phyloP scores from a whole-genome alignment of 2,329 filamentous ascomycete species.

The Hirsutella minnesotensis region DNA sequence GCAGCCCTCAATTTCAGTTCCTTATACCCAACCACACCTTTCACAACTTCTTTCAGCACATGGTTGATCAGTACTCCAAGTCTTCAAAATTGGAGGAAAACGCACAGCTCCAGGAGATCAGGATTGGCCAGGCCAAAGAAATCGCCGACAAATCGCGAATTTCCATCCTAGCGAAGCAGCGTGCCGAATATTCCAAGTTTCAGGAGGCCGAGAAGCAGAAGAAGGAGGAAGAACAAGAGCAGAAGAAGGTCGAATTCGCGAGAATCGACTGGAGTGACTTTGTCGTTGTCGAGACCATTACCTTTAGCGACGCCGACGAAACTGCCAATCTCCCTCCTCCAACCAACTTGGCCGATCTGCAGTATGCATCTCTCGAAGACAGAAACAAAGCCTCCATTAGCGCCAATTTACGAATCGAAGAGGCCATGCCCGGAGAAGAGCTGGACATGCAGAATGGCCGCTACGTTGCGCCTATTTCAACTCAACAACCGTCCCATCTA shows the following conservation, averaged over 20 bases:
- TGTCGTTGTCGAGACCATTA: conserved; percentile 85
- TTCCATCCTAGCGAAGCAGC: conserved; percentile 67
- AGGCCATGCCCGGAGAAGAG: conserved; percentile 77
- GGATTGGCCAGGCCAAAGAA: conserved; percentile 58
- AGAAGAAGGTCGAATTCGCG: conserved; percentile 63
- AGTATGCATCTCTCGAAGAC: conserved; percentile 89
- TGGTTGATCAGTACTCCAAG: conserved; percentile 88
- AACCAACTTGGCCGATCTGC: conserved; percentile 78
- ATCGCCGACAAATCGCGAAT: conserved; percentile 71
- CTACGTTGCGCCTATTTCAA: neutral
- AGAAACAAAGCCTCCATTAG: conserved; percentile 83
- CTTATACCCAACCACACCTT: conserved; percentile 89
- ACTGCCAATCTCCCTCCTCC: conserved; percentile 77
- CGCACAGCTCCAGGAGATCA: conserved; percentile 59
- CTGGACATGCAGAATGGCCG: conserved; percentile 29
- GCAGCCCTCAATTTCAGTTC: conserved; percentile 94
- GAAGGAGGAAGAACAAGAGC: conserved; percentile 77
- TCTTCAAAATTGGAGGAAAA: conserved; percentile 57
- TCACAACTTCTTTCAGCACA: conserved; percentile 86
- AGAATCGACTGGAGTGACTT: conserved; percentile 99
- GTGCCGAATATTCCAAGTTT: conserved; percentile 77
- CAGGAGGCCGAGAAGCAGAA: conserved; percentile 77
- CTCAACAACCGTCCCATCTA: conserved; percentile 29
- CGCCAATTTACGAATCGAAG: conserved; percentile 77
- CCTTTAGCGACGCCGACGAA: conserved; percentile 84